Base-by-base conservation (phyloP, 2,329 filamentous ascomycete species). In the Ampelomyces quisqualis region DNA sequence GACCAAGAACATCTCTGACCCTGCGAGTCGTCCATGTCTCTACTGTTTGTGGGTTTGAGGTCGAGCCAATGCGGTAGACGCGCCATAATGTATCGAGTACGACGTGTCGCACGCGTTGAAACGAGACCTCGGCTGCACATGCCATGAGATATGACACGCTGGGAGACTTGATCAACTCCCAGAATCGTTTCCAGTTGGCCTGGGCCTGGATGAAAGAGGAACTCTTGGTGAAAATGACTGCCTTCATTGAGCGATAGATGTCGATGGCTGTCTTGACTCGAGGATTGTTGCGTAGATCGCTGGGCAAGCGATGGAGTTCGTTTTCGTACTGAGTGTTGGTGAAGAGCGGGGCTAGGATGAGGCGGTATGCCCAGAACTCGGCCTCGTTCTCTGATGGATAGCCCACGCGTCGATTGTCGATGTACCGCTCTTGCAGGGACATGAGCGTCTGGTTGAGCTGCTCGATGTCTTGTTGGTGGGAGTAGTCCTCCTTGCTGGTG, bases 321-420 rank as follows among this genome's bases (percentile, higher is more conserved):
- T 79, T 74, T 62, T 83, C 79, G 23, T 82, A 44, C 15, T 50
- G 61, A 11, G 40, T 34, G 78, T 76, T 41, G 76, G 77, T 49
- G 40, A 55, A 57, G 27, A 51, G 51, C 76, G 78, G 37, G 77
- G 72, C 49, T 7, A 64, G 34, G 11, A 67, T 63, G 49, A 85
- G 76, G 50, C 77, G 78, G 56, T 84, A 84, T 7, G 81, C 78
- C 38, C 77, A 72, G 46, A 85, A 82, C 56, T 85, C 81, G n/a
- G 77, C 72, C 59, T 84, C 80, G 41, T 84, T 80, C 1, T 72
- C 69, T 29, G 81, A 77, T 1, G 64, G 18, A 76, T 71, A 40
- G 69, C 49, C 38, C 1, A 71, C 40, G 71, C 69, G 51, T 73
- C 76, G 47, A 17, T 64, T 62, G 23, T 64, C 57, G 5, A 40